A percentile compares a stretch with the other conserved stretches of the same genome.
phyloP scores from a whole-genome alignment of 2,329 filamentous ascomycete genomes.

The Ophioceras dolichostomum region DNA sequence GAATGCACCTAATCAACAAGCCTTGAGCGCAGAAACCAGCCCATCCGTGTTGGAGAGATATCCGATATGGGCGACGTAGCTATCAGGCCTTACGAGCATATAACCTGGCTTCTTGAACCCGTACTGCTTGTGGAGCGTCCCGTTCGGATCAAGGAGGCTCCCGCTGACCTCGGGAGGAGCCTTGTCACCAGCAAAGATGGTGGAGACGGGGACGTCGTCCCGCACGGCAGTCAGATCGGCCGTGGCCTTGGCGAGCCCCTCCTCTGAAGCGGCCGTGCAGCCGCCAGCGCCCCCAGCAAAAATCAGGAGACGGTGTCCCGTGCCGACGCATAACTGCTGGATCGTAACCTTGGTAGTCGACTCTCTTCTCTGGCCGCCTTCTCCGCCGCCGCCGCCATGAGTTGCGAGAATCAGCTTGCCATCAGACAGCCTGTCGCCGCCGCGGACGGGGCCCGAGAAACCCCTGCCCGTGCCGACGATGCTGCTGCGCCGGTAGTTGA shows the following conservation, averaged over 20 bases:
- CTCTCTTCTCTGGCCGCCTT: neutral
- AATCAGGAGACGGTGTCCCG: constrained; percentile 17
- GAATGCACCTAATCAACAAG: too few relatives aligned
- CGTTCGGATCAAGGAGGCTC: constrained; percentile 12
- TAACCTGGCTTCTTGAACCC: constrained; percentile 16
- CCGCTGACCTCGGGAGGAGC: constrained; percentile 1
- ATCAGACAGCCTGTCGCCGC: constrained; percentile 34
- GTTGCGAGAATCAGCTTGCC: constrained; percentile 12
- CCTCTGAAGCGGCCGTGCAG: constrained; percentile 4
- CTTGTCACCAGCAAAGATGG: neutral
- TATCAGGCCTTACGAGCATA: constrained; percentile 18
- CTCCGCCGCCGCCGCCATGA: constrained; percentile 3
- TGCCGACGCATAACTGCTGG: constrained; percentile 13
- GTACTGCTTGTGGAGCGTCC: constrained; percentile 14
- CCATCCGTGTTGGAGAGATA: constrained; percentile 12
- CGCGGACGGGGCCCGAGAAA: constrained; percentile 22
- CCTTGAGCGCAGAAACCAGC: constrained; percentile 9
- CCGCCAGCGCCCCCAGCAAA: constrained; percentile 14
- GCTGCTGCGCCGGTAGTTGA: constrained; percentile 26
- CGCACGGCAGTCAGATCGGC: constrained; percentile 9
- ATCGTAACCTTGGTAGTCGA: constrained; percentile 7
- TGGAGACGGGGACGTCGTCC: constrained; percentile 1
- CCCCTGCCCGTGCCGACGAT: constrained; percentile 19
- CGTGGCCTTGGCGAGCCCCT: constrained; percentile 8
- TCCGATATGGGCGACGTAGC: constrained; percentile 19